Evolutionary conservation across 2,329 filamentous ascomycete species (phyloP).

Genomic region (Colletotrichum noveboracense): DNA sequence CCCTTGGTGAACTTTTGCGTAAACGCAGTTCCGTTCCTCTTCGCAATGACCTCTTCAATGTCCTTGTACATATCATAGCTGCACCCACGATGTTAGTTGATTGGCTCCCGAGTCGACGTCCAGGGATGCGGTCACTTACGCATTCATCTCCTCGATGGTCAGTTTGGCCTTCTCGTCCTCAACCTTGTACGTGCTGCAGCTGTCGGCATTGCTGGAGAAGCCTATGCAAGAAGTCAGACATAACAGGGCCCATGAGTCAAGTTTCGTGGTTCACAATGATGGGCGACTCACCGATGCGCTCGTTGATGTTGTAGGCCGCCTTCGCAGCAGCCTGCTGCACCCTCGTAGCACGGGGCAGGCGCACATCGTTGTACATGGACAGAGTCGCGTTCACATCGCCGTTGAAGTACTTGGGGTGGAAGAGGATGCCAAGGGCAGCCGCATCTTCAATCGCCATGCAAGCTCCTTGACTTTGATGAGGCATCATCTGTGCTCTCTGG

Average conservation of each 20-base stretch:
- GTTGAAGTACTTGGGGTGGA: slow-evolving; percentile 50
- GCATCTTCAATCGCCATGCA: slow-evolving; percentile 74
- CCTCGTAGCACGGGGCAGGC: slow-evolving; percentile 58
- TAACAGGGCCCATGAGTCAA: not conserved
- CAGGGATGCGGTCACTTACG: slow-evolving; percentile 43
- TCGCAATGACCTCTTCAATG: slow-evolving; percentile 53
- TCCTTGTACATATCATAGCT: slow-evolving; percentile 66
- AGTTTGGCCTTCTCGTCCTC: slow-evolving; percentile 65
- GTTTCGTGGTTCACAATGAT: not conserved
- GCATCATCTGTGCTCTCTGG: slow-evolving; percentile 35
- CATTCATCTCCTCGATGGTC: slow-evolving; percentile 74
- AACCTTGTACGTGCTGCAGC: slow-evolving; percentile 63
- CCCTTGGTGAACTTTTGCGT: slow-evolving; percentile 44
- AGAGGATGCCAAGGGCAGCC: slow-evolving; percentile 66
- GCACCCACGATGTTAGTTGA: not conserved
- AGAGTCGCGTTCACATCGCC: slow-evolving; percentile 55
- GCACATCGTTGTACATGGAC: slow-evolving; percentile 55
- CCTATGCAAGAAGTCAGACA: slow-evolving; percentile 37
- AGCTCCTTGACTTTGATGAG: slow-evolving; percentile 72
- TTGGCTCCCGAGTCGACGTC: not conserved
- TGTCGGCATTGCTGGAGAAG: slow-evolving; percentile 65
- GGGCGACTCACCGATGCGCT: slow-evolving; percentile 56
- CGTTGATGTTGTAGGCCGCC: slow-evolving; percentile 66
- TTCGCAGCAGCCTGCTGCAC: slow-evolving; percentile 63
- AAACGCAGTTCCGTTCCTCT: slow-evolving; percentile 36